phyloP scores from a whole-genome alignment of 345 rosid species.

The Moringa oleifera region DNA sequence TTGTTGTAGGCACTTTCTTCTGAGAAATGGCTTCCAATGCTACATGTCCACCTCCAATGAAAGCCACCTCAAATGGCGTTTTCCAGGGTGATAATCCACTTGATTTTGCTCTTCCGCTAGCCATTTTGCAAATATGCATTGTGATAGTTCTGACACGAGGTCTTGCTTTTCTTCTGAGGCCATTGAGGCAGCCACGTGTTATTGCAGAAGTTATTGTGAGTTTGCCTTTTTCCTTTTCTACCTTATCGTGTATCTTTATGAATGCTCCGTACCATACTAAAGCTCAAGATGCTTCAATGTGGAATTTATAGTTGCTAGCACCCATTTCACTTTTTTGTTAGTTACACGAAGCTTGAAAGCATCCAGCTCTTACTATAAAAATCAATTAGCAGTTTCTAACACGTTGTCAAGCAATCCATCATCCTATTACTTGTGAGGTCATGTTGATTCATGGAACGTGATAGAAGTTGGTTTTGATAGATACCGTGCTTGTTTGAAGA shows the following conservation, averaged over 20 bases:
- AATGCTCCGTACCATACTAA: not conserved
- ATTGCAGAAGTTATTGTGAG: slow-evolving; percentile 75
- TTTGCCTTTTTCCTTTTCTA: not conserved
- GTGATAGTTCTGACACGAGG: slow-evolving; percentile 55
- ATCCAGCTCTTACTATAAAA: too few relatives aligned
- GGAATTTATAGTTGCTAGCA: too few relatives aligned
- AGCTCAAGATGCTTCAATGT: too few relatives aligned
- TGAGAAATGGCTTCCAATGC: slow-evolving; percentile 33
- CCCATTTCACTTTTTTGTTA: too few relatives aligned
- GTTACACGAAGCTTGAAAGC: too few relatives aligned
- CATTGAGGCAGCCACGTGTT: slow-evolving; percentile 76
- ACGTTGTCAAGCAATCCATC: too few relatives aligned
- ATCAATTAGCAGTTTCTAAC: too few relatives aligned
- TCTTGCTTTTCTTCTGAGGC: slow-evolving; percentile 59
- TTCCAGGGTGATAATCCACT: slow-evolving; percentile 72
- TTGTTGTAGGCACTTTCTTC: not conserved
- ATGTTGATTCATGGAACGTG: too few relatives aligned
- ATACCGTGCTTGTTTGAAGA: not conserved
- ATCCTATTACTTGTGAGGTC: too few relatives aligned
- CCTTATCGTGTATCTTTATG: not conserved
- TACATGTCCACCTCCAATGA: slow-evolving; percentile 48
- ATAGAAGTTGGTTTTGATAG: not conserved
- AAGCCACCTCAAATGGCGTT: slow-evolving; percentile 65
- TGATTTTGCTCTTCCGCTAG: slow-evolving; percentile 66
- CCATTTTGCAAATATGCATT: slow-evolving; percentile 60